A percentile compares a stretch with the other conserved stretches of the same genome.
Evolutionary conservation across 2,329 filamentous ascomycete species (phyloP).

Genomic region (Cladobotryum mycophilum): DNA sequence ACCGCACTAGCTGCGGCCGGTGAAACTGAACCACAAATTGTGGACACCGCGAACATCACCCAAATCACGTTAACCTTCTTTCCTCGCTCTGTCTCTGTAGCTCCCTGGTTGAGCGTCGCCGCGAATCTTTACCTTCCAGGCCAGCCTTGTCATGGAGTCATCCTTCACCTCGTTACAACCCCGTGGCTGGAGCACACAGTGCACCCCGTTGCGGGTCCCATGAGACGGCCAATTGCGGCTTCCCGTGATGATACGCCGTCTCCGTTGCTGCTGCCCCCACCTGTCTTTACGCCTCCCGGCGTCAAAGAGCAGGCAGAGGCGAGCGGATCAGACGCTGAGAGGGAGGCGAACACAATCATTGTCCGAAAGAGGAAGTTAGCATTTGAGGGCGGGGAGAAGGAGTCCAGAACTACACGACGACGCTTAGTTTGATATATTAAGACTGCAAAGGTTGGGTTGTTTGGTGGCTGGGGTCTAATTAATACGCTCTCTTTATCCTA

Average conservation of each 20-base stretch:
- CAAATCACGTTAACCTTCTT: slow-evolving; percentile 7
- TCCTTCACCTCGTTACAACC: slow-evolving; percentile 3
- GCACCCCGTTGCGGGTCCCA: not conserved
- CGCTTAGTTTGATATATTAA: no score
- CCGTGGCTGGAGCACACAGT: slow-evolving; percentile 5
- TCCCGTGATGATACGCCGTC: slow-evolving; percentile 1
- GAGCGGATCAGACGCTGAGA: no score
- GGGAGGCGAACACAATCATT: no score
- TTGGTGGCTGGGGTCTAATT: no score
- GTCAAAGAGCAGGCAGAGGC: no score
- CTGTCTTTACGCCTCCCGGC: not conserved
- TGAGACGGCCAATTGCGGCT: not conserved
- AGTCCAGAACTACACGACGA: no score
- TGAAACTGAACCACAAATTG: not conserved
- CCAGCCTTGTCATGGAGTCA: slow-evolving; percentile 1
- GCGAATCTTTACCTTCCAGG: slow-evolving; percentile 9
- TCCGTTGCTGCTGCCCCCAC: slow-evolving; percentile 3
- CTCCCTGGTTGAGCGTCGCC: slow-evolving; percentile 5
- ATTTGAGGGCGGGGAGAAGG: no score
- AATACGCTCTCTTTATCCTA: no score
- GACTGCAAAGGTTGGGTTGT: no score
- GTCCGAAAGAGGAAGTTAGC: no score
- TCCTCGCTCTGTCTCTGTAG: not conserved
- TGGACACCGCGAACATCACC: slow-evolving; percentile 2
- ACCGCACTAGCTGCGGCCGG: not conserved